Evolutionary conservation across 371 early-diverging fungal species (phyloP).

Genomic region (Mycotypha africana): DNA sequence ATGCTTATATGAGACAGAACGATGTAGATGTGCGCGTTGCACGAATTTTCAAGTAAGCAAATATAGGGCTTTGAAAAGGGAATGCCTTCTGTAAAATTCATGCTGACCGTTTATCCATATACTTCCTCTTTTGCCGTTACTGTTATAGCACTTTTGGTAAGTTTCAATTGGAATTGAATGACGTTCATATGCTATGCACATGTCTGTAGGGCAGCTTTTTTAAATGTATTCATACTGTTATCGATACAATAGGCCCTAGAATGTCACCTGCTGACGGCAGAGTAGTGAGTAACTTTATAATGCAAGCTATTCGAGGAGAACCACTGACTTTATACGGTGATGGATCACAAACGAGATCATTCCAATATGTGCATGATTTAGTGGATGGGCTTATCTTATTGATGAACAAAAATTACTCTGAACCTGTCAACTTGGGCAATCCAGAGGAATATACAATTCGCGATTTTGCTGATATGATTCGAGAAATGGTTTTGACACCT

Average conservation of each 20-base stretch:
- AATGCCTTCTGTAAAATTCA: no score
- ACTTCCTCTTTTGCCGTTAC: no score
- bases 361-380: constrained; percentile 87
- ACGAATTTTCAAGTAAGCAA: constrained; percentile 71
- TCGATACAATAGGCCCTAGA: constrained; percentile 59
- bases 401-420: constrained; percentile 69
- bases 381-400: constrained; percentile 79
- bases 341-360: constrained; percentile 81
- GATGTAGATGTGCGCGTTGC: constrained; percentile 82
- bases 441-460: constrained; percentile 84
- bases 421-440: constrained; percentile 84
- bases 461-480: constrained; percentile 76
- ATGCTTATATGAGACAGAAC: constrained; percentile 76
- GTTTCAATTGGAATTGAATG: background rate
- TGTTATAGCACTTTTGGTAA: constrained; percentile 21
- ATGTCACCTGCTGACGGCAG: constrained; percentile 88
- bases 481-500: constrained; percentile 55
- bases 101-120: no score
- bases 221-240: no score
- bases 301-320: constrained; percentile 77
- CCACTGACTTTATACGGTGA: constrained; percentile 80
- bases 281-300: constrained; percentile 89
- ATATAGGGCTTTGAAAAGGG: no score
- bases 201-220: no score
- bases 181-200: background rate